Percentiles rank a stretch among this genome's conserved stretches.
phyloP scores from a whole-genome alignment of 2,329 filamentous ascomycete species.

The Shiraia bambusicola region DNA sequence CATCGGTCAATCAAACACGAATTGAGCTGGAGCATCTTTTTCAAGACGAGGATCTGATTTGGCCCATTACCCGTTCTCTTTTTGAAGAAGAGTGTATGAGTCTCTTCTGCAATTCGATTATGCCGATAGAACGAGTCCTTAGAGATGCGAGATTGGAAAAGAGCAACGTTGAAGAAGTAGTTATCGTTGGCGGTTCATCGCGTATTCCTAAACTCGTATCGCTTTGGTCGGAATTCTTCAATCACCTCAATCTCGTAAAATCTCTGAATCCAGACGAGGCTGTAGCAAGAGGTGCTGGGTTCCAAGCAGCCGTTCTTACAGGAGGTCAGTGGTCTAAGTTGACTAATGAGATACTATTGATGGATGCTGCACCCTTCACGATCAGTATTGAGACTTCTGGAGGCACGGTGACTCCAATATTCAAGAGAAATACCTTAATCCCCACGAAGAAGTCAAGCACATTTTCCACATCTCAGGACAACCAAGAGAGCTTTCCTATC shows the following conservation, averaged over 20 bases:
- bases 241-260: conserved; percentile 88
- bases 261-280: conserved; percentile 97
- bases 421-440: conserved; percentile 84
- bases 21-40: conserved; percentile 94
- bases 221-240: conserved; percentile 88
- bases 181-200: conserved; percentile 92
- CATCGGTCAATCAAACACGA: conserved; percentile 78
- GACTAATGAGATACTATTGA: conserved; percentile 75
- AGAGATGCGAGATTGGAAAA: conserved; percentile 95
- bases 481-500: conserved; percentile 80
- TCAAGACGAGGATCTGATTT: conserved; percentile 55
- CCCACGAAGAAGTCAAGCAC: conserved; percentile 92
- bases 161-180: conserved; percentile 85
- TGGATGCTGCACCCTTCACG: conserved; percentile 90
- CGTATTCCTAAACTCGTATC: conserved; percentile 93
- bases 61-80: conserved; percentile 50
- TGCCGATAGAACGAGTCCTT: conserved; percentile 92
- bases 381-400: conserved; percentile 93
- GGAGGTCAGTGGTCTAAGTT: conserved; percentile 65
- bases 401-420: conserved; percentile 91
- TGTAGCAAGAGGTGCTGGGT: conserved; percentile 90
- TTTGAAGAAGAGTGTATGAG: conserved; percentile 78
- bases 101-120: conserved; percentile 94
- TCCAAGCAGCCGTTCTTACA: conserved; percentile 88
- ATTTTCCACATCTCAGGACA: conserved; percentile 89